These are phyloP conservation scores for Oenanthe javanica DNA, from an alignment of 140 eudicot species.

Conservation along the genomic window DNA sequence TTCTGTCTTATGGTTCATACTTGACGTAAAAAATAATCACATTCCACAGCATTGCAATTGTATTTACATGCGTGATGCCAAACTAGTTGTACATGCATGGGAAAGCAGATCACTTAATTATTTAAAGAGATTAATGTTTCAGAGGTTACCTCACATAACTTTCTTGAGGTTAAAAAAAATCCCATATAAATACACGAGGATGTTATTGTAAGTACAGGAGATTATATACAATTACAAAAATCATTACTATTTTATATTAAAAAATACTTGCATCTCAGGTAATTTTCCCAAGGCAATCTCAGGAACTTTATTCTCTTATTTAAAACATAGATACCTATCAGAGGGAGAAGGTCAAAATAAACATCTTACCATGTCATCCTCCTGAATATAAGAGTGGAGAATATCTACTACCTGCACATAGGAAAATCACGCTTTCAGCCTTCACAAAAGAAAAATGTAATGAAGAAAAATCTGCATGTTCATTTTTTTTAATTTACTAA, in stretches of 20 bases:
- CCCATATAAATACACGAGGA: too few species aligned
- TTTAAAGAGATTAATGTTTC: too few species aligned
- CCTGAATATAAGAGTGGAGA: slow-evolving; percentile 67
- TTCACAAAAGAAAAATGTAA: background rate
- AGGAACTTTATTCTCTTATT: too few species aligned
- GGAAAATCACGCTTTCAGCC: background rate
- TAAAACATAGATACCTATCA: background rate
- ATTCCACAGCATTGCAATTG: background rate
- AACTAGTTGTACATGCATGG: background rate
- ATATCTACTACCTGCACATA: slow-evolving; percentile 60
- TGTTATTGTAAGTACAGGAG: too few species aligned
- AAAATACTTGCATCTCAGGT: too few species aligned
- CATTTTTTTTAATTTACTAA: background rate
- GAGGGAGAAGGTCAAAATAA: background rate
- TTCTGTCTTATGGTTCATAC: background rate
- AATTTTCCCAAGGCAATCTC: too few species aligned
- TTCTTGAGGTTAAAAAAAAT: too few species aligned
- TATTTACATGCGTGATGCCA: background rate
- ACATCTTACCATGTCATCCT: slow-evolving; percentile 73
- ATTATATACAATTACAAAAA: too few species aligned
- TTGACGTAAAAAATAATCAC: background rate
- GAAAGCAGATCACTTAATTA: background rate
- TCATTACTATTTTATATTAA: too few species aligned
- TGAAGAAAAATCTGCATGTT: background rate
- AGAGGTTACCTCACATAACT: too few species aligned